Conservation (phyloP, 2,329 filamentous ascomycete species). For the Xylariaceae sp. region DNA sequence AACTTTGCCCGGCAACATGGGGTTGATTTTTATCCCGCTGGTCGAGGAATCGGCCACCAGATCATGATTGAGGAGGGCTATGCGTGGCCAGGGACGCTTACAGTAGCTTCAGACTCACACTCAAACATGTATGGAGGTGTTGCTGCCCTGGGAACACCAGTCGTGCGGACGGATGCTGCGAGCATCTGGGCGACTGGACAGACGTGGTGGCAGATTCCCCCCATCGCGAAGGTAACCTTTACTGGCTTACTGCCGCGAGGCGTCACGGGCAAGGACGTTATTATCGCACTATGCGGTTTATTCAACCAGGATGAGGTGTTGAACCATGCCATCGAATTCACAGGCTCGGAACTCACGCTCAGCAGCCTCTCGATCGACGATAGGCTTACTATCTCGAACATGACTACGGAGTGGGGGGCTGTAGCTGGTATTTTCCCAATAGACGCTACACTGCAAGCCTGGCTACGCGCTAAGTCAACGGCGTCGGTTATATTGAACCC, state of each 20-base stretch:
- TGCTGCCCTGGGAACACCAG: slow-evolving; percentile 78
- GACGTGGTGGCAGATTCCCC: slow-evolving; percentile 91
- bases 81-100: slow-evolving; percentile 82
- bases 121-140: slow-evolving; percentile 86
- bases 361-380: slow-evolving; percentile 73
- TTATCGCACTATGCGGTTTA: slow-evolving; percentile 83
- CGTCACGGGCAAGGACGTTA: slow-evolving; percentile 93
- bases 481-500: slow-evolving; percentile 67
- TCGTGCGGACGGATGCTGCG: slow-evolving; percentile 88
- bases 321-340: slow-evolving; percentile 91
- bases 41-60: slow-evolving; percentile 87
- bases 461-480: slow-evolving; percentile 81
- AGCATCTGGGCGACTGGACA: slow-evolving; percentile 82
- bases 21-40: slow-evolving; percentile 78
- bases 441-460: slow-evolving; percentile 72
- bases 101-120: slow-evolving; percentile 80
- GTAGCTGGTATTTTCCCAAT: slow-evolving; percentile 77
- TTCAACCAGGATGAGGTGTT: slow-evolving; percentile 89
- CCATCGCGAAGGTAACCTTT: slow-evolving; percentile 80
- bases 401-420: slow-evolving; percentile 76
- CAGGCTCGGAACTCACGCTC: slow-evolving; percentile 80
- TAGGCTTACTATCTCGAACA: slow-evolving; percentile 76
- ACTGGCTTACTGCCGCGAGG: slow-evolving; percentile 77
- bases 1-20: slow-evolving; percentile 81
- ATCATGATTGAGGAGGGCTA: slow-evolving; percentile 88